A percentile compares a stretch with the other conserved stretches of the same genome.
These are phyloP conservation scores for Saturnispora saitoi DNA, from an alignment of 805 yeast species.

Conservation along the genomic window DNA sequence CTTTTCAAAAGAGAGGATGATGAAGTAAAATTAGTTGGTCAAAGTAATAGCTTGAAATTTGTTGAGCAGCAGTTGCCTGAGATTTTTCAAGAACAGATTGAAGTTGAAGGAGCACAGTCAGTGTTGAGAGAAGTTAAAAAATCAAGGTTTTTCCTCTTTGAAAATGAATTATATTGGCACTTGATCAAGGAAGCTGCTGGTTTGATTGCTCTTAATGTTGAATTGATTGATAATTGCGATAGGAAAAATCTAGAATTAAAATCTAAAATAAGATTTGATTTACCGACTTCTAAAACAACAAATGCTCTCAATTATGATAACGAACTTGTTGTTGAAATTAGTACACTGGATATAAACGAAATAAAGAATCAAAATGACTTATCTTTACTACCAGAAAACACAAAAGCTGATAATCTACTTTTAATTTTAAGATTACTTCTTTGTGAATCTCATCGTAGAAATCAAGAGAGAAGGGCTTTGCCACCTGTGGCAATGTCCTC, in stretches of 20 bases:
- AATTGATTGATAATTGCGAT: conserved; percentile 36
- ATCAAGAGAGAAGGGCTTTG: conserved; percentile 33
- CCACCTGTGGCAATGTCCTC: conserved; percentile 36
- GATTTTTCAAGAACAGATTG: neutral
- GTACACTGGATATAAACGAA: neutral
- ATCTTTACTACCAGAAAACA: conserved; percentile 23
- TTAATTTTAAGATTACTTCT: conserved; percentile 50
- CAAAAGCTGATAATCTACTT: conserved; percentile 45
- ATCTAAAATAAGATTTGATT: conserved; percentile 27
- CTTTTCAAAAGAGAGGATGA: conserved; percentile 26
- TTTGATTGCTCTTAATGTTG: conserved; percentile 61
- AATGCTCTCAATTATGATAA: neutral
- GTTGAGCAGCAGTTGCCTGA: neutral
- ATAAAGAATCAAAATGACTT: conserved; percentile 4
- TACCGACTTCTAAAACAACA: neutral
- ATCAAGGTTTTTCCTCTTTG: conserved; percentile 73
- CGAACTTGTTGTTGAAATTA: conserved; percentile 1
- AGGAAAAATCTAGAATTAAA: conserved; percentile 27
- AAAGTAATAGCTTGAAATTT: conserved; percentile 9
- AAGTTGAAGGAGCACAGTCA: conserved; percentile 9
- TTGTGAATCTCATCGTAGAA: conserved; percentile 47
- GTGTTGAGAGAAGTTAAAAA: conserved; percentile 49
- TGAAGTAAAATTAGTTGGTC: conserved; percentile 7
- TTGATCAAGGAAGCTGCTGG: conserved; percentile 66
- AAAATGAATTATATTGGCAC: conserved; percentile 79